These are phyloP conservation scores for Acacia concinna DNA, from an alignment of 331 rosid genomes.

Conservation along the genomic window DNA sequence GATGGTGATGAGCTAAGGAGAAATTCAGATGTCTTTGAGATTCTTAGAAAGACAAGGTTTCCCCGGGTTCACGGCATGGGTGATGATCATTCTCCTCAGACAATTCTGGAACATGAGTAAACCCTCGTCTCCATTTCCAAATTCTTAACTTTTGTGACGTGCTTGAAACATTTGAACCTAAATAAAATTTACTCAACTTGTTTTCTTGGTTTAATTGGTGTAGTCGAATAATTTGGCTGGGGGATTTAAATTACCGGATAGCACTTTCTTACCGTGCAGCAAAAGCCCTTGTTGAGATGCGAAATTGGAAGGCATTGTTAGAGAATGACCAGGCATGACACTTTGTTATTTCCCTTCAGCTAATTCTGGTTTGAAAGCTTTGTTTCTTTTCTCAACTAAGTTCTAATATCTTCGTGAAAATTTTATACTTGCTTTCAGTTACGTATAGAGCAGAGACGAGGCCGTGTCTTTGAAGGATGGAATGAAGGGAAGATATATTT, in stretches of 20 bases:
- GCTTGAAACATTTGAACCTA: not conserved
- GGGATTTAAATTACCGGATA: slow-evolving; percentile 94
- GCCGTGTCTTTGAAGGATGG: slow-evolving; percentile 87
- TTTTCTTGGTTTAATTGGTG: slow-evolving; percentile 29
- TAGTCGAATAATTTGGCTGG: slow-evolving; percentile 95
- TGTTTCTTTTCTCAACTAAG: slow-evolving; percentile 20
- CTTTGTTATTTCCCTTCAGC: slow-evolving; percentile 18
- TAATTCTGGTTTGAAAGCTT: slow-evolving; percentile 19
- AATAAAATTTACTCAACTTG: slow-evolving; percentile 13
- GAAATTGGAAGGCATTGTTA: slow-evolving; percentile 80
- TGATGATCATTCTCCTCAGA: slow-evolving; percentile 81
- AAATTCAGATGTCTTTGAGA: slow-evolving; percentile 96
- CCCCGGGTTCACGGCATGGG: slow-evolving; percentile 69
- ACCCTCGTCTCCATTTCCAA: slow-evolving; percentile 6
- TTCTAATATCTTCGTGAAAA: slow-evolving; percentile 32
- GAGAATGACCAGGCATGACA: slow-evolving; percentile 86
- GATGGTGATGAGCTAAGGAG: slow-evolving; percentile 96
- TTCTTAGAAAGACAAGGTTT: slow-evolving; percentile 91
- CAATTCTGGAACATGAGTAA: slow-evolving; percentile 93
- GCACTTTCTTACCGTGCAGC: slow-evolving; percentile 88
- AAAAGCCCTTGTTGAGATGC: slow-evolving; percentile 98
- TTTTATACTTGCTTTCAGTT: slow-evolving; percentile 54
- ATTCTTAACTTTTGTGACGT: no score
- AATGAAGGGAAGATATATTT: slow-evolving; percentile 88
- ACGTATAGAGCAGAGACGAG: slow-evolving; percentile 72